Evolutionary conservation across 192 early-diverging fungal genomes (phyloP).

Genomic region (Umbelopsis vinacea): DNA sequence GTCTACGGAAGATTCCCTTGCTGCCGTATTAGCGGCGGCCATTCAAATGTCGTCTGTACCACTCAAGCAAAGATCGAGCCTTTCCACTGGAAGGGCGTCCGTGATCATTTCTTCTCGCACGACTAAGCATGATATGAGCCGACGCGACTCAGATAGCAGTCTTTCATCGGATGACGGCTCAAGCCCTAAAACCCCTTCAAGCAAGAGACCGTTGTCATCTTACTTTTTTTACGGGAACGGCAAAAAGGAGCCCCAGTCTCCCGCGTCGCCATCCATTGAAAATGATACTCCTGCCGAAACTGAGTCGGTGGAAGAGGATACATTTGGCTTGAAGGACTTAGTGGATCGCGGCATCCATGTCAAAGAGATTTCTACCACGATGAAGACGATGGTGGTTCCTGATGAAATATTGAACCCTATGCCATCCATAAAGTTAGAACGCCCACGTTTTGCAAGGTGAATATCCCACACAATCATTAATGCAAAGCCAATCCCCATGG

Average conservation of each 20-base stretch:
- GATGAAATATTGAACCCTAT: slow-evolving; percentile 36
- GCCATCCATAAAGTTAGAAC: slow-evolving; percentile 32
- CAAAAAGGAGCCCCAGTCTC: background rate
- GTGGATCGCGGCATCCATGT: slow-evolving; percentile 42
- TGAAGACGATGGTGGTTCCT: slow-evolving; percentile 41
- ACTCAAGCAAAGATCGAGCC: slow-evolving; percentile 11
- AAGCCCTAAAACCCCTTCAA: slow-evolving; percentile 9
- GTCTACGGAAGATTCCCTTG: background rate
- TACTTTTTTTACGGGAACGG: background rate
- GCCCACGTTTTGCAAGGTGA: slow-evolving; percentile 37
- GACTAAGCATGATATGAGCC: background rate
- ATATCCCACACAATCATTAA: background rate
- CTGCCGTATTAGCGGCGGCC: background rate
- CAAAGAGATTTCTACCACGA: slow-evolving; percentile 44
- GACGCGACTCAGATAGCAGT: slow-evolving; percentile 5
- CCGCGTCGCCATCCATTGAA: no score
- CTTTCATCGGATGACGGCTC: background rate
- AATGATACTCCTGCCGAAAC: background rate
- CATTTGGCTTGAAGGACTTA: slow-evolving; percentile 35
- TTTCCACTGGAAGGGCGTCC: background rate
- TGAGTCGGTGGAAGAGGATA: background rate
- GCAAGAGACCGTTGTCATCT: background rate
- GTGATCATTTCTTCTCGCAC: background rate
- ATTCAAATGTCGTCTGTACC: slow-evolving; percentile 9
- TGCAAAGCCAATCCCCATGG: background rate